Base-by-base conservation (phyloP, 768 basidiomycete genomes). In the Nevesoporus exiguus region DNA sequence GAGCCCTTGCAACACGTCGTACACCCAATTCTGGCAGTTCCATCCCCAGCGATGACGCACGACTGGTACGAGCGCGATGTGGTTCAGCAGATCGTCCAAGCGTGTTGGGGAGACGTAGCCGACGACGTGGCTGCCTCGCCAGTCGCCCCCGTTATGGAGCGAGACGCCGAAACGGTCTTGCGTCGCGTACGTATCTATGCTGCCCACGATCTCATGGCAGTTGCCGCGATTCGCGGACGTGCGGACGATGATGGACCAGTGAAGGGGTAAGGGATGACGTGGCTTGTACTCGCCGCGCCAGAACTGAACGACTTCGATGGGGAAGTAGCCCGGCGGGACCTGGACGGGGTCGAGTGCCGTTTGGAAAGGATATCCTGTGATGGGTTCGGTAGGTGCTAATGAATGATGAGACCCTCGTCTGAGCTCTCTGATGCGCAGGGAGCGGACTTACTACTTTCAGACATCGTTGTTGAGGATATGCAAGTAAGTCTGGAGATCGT, bases 21-120 rank as follows among this genome's bases (percentile, higher is more conserved):
- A 60, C 39, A 69, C 67, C 68, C 65, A 69, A 11, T 59, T 60
- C 51, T 71, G 69, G 36, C 54, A 56, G 41, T 69, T 64, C 69
- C 68, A 70, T 0, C 24, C 36, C 52, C 46, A 50, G 1, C 56
- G 54, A 19, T 56, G 36, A 11, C 54, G 58, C 15, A 59, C 36
- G 29, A 71, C 57, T 0, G 59, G 63, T 3, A 62, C 52, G 33
- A 53, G 54, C 22, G 63, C 61, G 39, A 71, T 54, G 7, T 37
- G 58, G 14, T 60, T 56, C 33, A 59, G 17, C 1, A 70, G 42
- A 6, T 36, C 37, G n/a, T 58, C 25, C 49, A 71, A 14, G 25
- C 54, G 50, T 8, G 36, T 11, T 5, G 59, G 59, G 1, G 61
- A 42, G 19, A 66, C 60, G 39, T 56, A 62, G 17, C 69, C 69